Conservation (phyloP, 352 stramenopile genomes). For the Phytophthora agathidicida region DNA sequence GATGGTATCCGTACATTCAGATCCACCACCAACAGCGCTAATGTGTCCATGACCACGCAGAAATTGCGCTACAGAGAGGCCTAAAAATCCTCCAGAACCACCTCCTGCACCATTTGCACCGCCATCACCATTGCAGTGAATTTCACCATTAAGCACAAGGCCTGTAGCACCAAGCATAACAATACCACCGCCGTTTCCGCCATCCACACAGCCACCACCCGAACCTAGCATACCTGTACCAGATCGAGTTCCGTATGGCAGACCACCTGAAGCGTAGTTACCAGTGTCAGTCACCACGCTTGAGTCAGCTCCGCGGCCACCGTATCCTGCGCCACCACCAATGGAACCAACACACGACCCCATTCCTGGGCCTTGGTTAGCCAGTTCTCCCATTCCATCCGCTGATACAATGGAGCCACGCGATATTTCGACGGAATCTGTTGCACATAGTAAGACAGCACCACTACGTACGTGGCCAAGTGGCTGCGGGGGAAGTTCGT, state of each 20-base stretch:
- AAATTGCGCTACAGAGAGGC: constrained; percentile 63
- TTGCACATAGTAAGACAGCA: constrained; percentile 67
- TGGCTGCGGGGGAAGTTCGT: constrained; percentile 19
- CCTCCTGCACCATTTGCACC: constrained; percentile 63
- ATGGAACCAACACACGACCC: constrained; percentile 64
- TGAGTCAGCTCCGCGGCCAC: constrained; percentile 73
- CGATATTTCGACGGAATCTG: constrained; percentile 51
- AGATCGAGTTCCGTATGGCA: constrained; percentile 71
- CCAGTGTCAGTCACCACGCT: constrained; percentile 53
- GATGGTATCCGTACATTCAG: constrained; percentile 54
- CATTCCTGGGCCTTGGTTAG: constrained; percentile 69
- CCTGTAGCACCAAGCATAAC: constrained; percentile 65
- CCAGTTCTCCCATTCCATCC: constrained; percentile 63
- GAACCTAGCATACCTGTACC: constrained; percentile 75
- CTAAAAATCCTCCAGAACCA: constrained; percentile 78
- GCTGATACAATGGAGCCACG: constrained; percentile 50
- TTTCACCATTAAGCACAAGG: constrained; percentile 72
- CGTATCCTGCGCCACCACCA: constrained; percentile 73
- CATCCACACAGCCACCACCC: constrained; percentile 70
- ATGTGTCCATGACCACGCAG: constrained; percentile 65
- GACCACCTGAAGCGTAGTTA: constrained; percentile 66
- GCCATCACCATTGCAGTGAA: constrained; percentile 71
- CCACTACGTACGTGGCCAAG: constrained; percentile 50
- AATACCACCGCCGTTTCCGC: constrained; percentile 71
- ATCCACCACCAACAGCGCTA: constrained; percentile 71